These are phyloP conservation scores for Ophiorrhiza pumila DNA, from an alignment of 257 asterid species.

Conservation along the genomic window DNA sequence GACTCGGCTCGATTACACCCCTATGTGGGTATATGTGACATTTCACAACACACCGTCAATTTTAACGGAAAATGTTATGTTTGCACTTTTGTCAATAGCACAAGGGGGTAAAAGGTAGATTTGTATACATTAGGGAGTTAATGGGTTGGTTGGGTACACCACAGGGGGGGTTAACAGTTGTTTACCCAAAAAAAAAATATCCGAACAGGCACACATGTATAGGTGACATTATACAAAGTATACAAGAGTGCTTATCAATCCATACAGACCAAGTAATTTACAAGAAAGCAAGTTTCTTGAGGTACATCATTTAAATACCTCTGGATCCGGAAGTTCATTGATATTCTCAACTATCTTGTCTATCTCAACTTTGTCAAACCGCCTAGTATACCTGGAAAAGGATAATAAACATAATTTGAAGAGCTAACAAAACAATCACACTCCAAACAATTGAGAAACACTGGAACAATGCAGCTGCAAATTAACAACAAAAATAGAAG, in stretches of 20 bases:
- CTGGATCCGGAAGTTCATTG: constrained; percentile 76
- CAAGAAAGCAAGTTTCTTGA: neutral
- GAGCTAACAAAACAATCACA: neutral
- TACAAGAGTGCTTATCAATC: neutral
- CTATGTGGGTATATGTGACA: too few relatives aligned
- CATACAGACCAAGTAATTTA: neutral
- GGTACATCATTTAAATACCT: constrained; percentile 40
- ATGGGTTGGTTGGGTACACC: too few relatives aligned
- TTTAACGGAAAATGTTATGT: too few relatives aligned
- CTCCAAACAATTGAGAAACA: neutral
- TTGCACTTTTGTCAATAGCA: too few relatives aligned
- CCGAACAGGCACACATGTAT: neutral
- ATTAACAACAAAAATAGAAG: neutral
- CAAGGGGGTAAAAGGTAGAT: too few relatives aligned
- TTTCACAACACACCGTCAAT: too few relatives aligned
- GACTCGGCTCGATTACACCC: too few relatives aligned
- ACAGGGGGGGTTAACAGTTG: too few relatives aligned
- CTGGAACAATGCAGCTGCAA: neutral
- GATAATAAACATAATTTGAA: neutral
- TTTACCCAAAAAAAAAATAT: neutral
- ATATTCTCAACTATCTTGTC: constrained; percentile 67
- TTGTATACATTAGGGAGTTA: too few relatives aligned
- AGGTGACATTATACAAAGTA: neutral
- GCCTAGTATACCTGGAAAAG: constrained; percentile 62
- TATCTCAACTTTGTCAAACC: constrained; percentile 80